phyloP scores from a whole-genome alignment of 108 stramenopile genomes.

The Skeletonema grethae region DNA sequence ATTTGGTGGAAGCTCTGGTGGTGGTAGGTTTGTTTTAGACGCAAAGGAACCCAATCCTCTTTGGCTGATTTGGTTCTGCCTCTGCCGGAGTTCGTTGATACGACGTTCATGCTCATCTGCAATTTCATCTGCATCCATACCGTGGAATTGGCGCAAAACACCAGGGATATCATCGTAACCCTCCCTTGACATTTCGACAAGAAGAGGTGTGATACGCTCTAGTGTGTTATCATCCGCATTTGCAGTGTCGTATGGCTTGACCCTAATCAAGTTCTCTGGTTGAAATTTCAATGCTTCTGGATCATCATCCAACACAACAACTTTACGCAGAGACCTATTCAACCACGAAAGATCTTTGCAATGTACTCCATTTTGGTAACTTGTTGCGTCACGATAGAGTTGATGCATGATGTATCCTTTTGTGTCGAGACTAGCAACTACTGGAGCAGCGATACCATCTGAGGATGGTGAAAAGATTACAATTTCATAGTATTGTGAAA shows the following conservation, averaged over 20 bases:
- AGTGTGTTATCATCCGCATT: slow-evolving; percentile 77
- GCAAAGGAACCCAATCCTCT: slow-evolving; percentile 78
- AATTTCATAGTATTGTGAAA: slow-evolving; percentile 96
- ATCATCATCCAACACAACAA: slow-evolving; percentile 96
- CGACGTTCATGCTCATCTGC: slow-evolving; percentile 86
- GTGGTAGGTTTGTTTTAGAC: slow-evolving; percentile 48
- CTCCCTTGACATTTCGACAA: slow-evolving; percentile 87
- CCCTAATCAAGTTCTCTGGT: slow-evolving; percentile 92
- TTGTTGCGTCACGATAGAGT: slow-evolving; percentile 91
- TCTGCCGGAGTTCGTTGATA: slow-evolving; percentile 52
- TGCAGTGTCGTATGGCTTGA: slow-evolving; percentile 93
- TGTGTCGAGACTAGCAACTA: slow-evolving; percentile 80
- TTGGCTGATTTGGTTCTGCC: slow-evolving; percentile 47
- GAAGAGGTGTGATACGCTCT: slow-evolving; percentile 80
- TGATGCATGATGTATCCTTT: slow-evolving; percentile 92
- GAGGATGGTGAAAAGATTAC: slow-evolving; percentile 88
- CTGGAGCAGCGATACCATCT: slow-evolving; percentile 85
- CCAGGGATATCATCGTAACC: slow-evolving; percentile 76
- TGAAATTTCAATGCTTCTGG: slow-evolving; percentile 79
- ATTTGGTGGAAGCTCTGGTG: slow-evolving; percentile 70
- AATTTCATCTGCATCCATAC: slow-evolving; percentile 89
- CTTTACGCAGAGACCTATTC: slow-evolving; percentile 87
- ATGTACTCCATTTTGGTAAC: slow-evolving; percentile 91
- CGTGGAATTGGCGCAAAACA: slow-evolving; percentile 70
- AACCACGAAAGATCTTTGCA: slow-evolving; percentile 91